Evolutionary conservation across 495 filamentous ascomycete genomes (phyloP), one percentile per base, ranked within the genome.

Genomic region (Talaromyces adpressus): DNA sequence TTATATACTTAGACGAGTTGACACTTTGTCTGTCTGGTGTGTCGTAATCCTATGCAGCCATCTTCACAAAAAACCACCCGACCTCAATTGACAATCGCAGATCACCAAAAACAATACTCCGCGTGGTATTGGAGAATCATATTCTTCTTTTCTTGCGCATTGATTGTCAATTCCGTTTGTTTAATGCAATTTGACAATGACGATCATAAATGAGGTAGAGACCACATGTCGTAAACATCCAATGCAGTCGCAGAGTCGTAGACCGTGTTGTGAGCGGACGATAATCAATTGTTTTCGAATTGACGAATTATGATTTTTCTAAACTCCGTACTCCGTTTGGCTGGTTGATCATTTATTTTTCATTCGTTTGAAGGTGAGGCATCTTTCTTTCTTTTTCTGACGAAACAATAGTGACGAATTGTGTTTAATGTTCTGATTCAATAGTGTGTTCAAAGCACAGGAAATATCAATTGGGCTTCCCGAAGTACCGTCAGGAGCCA

Each of bases 271-370:
- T 41, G 12, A 4, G 36, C 45, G 45, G 45, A 49, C 18, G 11
- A 20, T 49, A 20, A 20, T 20, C 45, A 20, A 49, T 49, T 49
- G 45, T 49, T 7, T 9, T 41, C 36, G 36, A 54, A 54, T 54
- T 54, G 22, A 54, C 51, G 51, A 23, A 54, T 54, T 29, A 11
- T 29, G 25, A 23, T n/a, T 22, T 54, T 23, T 1, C 20, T 18
- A 49, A 49, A 54, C 51, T 54, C 51, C 51, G 51, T 54, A 54
- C 51, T 54, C 51, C 51, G 51, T 16, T 29, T 54, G 51, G 23
- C 25, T n/a, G 6, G 51, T 54, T 54, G 22, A 54, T 54, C 51
- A 16, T 29, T 14, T 20, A 0, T 49, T 20, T 49, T 20, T 20
- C n/a, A 0, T 20, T 49, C 45, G 45, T 49, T 49, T 20, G 45